A percentile compares a stretch with the other conserved stretches of the same genome.
phyloP scores from a whole-genome alignment of 2,329 filamentous ascomycete genomes.

The Pseudocercospora fuligena region DNA sequence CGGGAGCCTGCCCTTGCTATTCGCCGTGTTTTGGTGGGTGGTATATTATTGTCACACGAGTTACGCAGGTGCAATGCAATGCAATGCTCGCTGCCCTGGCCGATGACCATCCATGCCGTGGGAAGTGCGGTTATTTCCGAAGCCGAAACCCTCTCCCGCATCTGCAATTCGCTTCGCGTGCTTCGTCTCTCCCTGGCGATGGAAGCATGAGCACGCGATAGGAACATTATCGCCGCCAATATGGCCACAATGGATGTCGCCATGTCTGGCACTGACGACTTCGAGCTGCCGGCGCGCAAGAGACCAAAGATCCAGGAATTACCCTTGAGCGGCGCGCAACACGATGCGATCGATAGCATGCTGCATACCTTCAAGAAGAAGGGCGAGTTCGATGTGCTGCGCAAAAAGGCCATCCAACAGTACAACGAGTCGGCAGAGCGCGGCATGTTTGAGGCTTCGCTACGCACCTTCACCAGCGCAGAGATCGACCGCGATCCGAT shows the following conservation, averaged over 20 bases:
- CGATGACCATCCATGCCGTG: constrained; percentile 6
- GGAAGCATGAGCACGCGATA: not conserved
- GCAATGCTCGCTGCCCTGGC: not conserved
- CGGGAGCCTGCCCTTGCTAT: constrained; percentile 13
- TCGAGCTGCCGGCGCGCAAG: constrained; percentile 48
- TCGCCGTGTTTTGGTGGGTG: not conserved
- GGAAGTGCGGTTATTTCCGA: not conserved
- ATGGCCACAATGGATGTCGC: constrained; percentile 33
- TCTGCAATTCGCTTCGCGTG: not conserved
- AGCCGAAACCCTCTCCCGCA: not conserved
- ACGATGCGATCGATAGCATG: constrained; percentile 73
- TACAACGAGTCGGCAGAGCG: constrained; percentile 62
- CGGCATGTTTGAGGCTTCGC: constrained; percentile 42
- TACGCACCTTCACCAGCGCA: constrained; percentile 63
- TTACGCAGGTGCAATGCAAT: constrained; percentile 5
- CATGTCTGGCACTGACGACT: constrained; percentile 36
- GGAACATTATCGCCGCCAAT: constrained; percentile 5
- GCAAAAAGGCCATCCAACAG: constrained; percentile 77
- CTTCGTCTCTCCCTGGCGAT: not conserved
- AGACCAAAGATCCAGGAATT: constrained; percentile 77
- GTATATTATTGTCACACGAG: constrained; percentile 12
- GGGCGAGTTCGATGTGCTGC: constrained; percentile 77
- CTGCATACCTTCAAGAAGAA: constrained; percentile 86
- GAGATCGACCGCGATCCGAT: constrained; percentile 75
- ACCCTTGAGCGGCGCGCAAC: constrained; percentile 73